Conservation (phyloP, 2,329 filamentous ascomycete species). For the Diplodia sapinea region DNA sequence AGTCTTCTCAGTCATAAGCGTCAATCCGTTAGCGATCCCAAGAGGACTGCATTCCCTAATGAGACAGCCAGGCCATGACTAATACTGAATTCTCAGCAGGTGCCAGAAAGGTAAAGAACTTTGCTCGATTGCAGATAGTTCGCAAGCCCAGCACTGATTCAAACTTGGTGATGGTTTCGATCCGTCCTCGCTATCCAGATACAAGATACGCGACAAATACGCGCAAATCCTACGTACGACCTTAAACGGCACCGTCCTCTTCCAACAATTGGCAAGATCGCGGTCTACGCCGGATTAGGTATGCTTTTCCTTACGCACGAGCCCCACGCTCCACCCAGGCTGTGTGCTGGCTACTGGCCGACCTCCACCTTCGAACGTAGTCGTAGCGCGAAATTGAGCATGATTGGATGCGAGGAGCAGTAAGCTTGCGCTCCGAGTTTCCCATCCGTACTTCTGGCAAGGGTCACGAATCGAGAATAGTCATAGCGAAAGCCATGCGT, state of each 20-base stretch:
- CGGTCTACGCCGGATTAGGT: neutral
- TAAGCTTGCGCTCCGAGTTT: neutral
- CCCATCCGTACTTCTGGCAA: neutral
- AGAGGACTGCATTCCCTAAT: neutral
- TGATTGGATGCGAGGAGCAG: neutral
- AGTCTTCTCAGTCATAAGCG: neutral
- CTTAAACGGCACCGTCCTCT: no score
- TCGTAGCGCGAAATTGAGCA: conserved; percentile 1
- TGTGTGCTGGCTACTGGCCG: neutral
- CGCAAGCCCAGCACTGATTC: neutral
- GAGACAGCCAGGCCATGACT: neutral
- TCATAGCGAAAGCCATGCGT: neutral
- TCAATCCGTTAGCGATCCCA: neutral
- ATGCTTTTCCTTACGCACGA: neutral
- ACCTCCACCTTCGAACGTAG: neutral
- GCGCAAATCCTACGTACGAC: neutral
- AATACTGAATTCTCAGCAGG: neutral
- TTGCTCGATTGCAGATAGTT: neutral
- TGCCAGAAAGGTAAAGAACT: neutral
- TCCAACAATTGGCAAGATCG: no score
- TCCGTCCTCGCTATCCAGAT: neutral
- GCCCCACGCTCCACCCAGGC: neutral
- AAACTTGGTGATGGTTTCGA: neutral
- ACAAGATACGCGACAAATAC: neutral
- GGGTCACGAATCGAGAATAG: neutral